These are phyloP conservation scores for Datura wrightii DNA, from an alignment of 257 asterid species.

Conservation along the genomic window DNA sequence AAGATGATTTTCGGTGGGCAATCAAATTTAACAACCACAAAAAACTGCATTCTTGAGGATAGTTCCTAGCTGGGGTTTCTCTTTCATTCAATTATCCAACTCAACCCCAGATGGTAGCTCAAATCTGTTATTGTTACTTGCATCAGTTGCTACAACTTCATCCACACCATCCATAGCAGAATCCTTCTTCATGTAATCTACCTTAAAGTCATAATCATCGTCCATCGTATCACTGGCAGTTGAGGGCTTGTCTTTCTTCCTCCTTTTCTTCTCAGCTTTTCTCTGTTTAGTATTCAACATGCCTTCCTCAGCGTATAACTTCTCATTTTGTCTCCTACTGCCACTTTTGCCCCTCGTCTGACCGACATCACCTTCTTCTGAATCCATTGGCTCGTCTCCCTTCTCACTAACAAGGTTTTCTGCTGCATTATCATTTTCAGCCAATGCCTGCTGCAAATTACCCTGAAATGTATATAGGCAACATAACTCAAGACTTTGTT, in stretches of 20 bases:
- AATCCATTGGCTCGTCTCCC: conserved; percentile 67
- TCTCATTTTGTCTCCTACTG: conserved; percentile 70
- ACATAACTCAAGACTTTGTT: neutral
- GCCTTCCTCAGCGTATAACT: conserved; percentile 79
- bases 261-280: conserved; percentile 73
- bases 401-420: conserved; percentile 36
- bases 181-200: conserved; percentile 57
- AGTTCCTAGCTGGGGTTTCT: neutral
- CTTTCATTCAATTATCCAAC: conserved; percentile 50
- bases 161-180: conserved; percentile 59
- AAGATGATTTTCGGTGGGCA: neutral
- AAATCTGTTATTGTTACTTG: conserved; percentile 44
- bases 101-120: conserved; percentile 76
- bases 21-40: neutral
- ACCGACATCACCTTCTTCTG: conserved; percentile 50
- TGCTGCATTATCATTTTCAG: conserved; percentile 28
- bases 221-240: conserved; percentile 52
- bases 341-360: conserved; percentile 50
- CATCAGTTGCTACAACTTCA: conserved; percentile 36
- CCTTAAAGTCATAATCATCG: conserved; percentile 79
- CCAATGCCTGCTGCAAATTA: conserved; percentile 42
- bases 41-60: neutral
- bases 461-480: conserved; percentile 45
- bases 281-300: conserved; percentile 73
- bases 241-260: conserved; percentile 57